Base-by-base conservation (phyloP, 2,329 filamentous ascomycete species). In the Colletotrichum sublineola region DNA sequence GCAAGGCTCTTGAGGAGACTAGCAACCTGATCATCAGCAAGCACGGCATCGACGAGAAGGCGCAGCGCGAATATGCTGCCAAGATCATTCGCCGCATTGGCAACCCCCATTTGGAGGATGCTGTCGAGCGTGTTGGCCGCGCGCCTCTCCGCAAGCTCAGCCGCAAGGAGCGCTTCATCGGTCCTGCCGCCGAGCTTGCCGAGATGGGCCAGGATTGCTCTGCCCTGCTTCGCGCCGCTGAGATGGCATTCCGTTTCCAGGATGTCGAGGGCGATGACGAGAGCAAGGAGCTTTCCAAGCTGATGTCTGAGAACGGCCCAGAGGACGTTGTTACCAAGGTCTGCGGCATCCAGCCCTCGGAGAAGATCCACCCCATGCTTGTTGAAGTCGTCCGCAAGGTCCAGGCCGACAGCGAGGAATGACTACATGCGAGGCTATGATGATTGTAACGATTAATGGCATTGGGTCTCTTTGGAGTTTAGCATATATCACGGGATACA, bases 191-290 rank as follows among this genome's bases (percentile, higher is more conserved):
- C 12, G 93, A 97, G 84, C 90, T 99, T 24, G 95, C 95, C 57
- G 94, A 97, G 86, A 87, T 89, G 73, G 94, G 90, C 71, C 87
- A 94, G 83, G 88, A 90, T 77, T 92, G 92, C 81, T 88, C 91
- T 70, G 91, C 89, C 65, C 88, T 99, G 40, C 86, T 98, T 65
- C 92, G 92, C 71, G 93, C 94, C 29, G 90, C 96, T 57, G 96
- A 98, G 87, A 94, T 96, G 91, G 92, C 94, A 8, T 92, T 99
- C 82, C 94, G 93, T 75, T 99, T 98, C 91, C 95, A 98, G 86
- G 94, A 97, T 78, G 93, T 98, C 68, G 90, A 95, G 77, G 95
- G 91, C 15, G 96, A 99, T 75, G 94, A 97, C 0, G 96, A 98
- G 89, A 97, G 93, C 75, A 87, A 85, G 76, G 92, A 97, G 83